Percentiles rank a stretch among this genome's conserved stretches.
phyloP scores from a whole-genome alignment of 805 yeast genomes.

The Teunomyces panamensis region DNA sequence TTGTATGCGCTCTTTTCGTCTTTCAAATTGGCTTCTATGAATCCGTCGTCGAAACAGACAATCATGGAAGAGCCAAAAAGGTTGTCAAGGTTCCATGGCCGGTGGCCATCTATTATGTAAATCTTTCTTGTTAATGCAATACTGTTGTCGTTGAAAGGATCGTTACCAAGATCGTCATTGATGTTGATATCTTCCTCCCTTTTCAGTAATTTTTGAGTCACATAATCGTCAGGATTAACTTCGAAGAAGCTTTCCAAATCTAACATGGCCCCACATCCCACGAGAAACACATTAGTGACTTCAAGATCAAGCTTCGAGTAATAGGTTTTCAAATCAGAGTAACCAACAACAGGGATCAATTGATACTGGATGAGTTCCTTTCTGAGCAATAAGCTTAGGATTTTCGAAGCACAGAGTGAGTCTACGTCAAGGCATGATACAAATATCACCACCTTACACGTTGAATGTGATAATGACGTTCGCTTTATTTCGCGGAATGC shows the following conservation, averaged over 20 bases:
- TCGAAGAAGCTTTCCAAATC: conserved; percentile 77
- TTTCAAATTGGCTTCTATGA: conserved; percentile 54
- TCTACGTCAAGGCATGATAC: conserved; percentile 91
- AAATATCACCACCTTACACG: conserved; percentile 82
- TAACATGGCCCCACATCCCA: conserved; percentile 93
- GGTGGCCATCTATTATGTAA: conserved; percentile 84
- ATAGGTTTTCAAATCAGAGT: conserved; percentile 67
- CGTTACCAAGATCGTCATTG: conserved; percentile 19
- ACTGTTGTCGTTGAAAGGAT: conserved; percentile 11
- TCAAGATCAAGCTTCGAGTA: conserved; percentile 67
- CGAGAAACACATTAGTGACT: conserved; percentile 67
- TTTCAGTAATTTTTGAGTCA: conserved; percentile 17
- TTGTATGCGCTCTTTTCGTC: conserved; percentile 63
- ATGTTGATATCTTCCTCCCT: conserved; percentile 20
- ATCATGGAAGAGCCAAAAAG: conserved; percentile 78
- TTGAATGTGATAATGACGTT: conserved; percentile 85
- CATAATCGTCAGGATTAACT: conserved; percentile 53
- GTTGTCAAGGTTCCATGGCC: conserved; percentile 97
- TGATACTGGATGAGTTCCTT: conserved; percentile 84
- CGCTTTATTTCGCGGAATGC: conserved; percentile 67
- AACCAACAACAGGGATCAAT: conserved; percentile 90
- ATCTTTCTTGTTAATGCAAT: conserved; percentile 50
- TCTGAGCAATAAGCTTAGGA: conserved; percentile 66
- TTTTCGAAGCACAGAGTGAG: conserved; percentile 84
- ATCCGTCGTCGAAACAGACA: conserved; percentile 85